These are phyloP conservation scores for Tanacetum coccineum DNA, from an alignment of 129 eudicot genomes.

Conservation along the genomic window DNA sequence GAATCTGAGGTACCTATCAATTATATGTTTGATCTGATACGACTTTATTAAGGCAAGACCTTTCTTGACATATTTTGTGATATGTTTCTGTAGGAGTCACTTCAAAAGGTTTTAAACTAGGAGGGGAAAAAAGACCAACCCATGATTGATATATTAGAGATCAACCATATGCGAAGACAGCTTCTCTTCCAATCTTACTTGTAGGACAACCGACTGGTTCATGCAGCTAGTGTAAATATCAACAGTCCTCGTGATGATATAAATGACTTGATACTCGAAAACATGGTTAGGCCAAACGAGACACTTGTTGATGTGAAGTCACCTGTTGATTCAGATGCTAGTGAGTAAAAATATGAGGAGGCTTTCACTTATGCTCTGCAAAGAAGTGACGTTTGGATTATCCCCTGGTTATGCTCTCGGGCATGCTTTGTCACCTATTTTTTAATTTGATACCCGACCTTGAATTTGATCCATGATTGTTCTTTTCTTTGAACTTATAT, in stretches of 20 bases:
- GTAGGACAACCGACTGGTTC: conserved; percentile 83
- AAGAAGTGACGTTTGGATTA: conserved; percentile 82
- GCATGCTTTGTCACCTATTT: conserved; percentile 25
- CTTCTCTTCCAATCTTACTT: conserved; percentile 70
- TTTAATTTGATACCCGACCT: no score
- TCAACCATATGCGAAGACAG: conserved; percentile 73
- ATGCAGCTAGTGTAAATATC: conserved; percentile 55
- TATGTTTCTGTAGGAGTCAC: conserved; percentile 50
- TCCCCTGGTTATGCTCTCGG: conserved; percentile 99
- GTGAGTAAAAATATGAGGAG: not conserved
- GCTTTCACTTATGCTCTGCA: conserved; percentile 53
- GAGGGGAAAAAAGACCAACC: conserved; percentile 36
- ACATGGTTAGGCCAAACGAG: conserved; percentile 33
- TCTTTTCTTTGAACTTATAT: not conserved
- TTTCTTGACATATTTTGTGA: not conserved
- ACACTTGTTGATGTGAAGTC: no score
- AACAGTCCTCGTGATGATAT: conserved; percentile 34
- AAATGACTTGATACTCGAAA: conserved; percentile 17
- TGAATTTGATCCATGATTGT: no score
- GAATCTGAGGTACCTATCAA: conserved; percentile 69
- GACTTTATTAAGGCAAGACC: no score
- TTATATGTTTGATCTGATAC: not conserved
- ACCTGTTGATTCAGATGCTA: no score
- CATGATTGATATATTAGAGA: conserved; percentile 65
- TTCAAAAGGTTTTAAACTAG: conserved; percentile 45